phyloP scores from a whole-genome alignment of 1,284 basidiomycete genomes.

The Irpex sp. region DNA sequence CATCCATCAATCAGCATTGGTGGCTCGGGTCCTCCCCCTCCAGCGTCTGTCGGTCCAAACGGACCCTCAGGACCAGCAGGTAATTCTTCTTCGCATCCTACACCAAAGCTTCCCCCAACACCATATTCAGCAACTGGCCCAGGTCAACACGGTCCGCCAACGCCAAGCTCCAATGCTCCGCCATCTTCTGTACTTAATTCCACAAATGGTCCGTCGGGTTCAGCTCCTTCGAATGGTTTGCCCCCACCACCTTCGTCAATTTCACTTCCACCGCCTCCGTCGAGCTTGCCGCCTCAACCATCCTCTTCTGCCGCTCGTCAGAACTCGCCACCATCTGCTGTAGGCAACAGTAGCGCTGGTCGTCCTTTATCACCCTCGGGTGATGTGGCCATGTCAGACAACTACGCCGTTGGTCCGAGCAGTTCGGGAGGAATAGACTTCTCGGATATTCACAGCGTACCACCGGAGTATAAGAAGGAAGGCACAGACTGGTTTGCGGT shows the following conservation, averaged over 20 bases:
- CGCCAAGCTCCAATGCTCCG: neutral
- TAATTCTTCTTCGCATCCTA: conserved; percentile 8
- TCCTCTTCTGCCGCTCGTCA: neutral
- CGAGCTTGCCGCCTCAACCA: conserved; percentile 10
- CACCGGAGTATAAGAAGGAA: conserved; percentile 67
- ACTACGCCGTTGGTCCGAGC: conserved; percentile 7
- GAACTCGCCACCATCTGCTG: neutral
- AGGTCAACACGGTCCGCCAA: conserved; percentile 2
- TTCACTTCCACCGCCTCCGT: conserved; percentile 9
- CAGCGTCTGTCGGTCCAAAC: neutral
- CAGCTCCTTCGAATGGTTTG: conserved; percentile 5
- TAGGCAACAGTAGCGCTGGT: neutral
- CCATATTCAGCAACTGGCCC: conserved; percentile 8
- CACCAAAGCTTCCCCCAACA: conserved; percentile 15
- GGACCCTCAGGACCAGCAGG: conserved; percentile 4
- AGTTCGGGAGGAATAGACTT: conserved; percentile 18
- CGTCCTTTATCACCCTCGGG: conserved; percentile 1
- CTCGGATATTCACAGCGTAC: conserved; percentile 40
- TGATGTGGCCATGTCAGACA: conserved; percentile 8
- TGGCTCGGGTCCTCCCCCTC: conserved; percentile 1
- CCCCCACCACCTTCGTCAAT: conserved; percentile 3
- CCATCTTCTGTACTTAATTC: conserved; percentile 3
- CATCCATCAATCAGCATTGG: conserved; percentile 12
- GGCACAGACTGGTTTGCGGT: conserved; percentile 95
- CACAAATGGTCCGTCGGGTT: neutral